These are phyloP conservation scores for Leucosporidium creatinivorum DNA, from an alignment of 768 basidiomycete genomes.

Conservation along the genomic window DNA sequence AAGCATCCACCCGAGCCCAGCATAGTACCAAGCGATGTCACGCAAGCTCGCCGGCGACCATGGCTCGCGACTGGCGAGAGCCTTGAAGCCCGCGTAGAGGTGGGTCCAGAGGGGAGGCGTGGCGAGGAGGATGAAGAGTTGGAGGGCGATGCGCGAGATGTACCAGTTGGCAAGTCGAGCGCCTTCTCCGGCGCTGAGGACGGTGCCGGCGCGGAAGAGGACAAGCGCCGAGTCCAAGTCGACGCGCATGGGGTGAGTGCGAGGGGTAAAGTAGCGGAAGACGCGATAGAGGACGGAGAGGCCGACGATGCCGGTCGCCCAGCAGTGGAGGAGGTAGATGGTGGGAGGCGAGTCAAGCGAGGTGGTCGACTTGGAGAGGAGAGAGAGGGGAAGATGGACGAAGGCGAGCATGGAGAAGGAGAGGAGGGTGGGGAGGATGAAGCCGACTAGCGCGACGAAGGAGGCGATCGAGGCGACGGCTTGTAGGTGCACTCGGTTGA, in stretches of 20 bases:
- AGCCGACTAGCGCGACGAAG: background rate
- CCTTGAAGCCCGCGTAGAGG: too few relatives aligned
- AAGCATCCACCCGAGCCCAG: background rate
- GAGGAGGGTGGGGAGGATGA: background rate
- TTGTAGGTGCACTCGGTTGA: background rate
- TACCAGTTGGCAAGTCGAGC: background rate
- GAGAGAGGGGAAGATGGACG: slow-evolving; percentile 1
- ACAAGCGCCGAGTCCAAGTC: background rate
- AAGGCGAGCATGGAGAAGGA: background rate
- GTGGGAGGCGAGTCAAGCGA: background rate
- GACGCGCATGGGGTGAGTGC: background rate
- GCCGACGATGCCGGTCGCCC: background rate
- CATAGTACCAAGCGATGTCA: background rate
- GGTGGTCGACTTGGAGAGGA: background rate
- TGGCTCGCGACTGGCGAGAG: background rate
- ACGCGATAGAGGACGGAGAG: background rate
- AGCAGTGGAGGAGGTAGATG: background rate
- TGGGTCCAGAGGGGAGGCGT: too few relatives aligned
- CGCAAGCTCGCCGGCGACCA: background rate
- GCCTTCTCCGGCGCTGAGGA: background rate
- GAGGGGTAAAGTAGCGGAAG: background rate
- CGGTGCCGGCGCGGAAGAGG: background rate
- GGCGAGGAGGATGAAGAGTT: background rate
- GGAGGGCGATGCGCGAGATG: background rate
- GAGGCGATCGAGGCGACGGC: too few relatives aligned